Conservation (phyloP, 106 monocot species). For the Cymbidium sinense region DNA sequence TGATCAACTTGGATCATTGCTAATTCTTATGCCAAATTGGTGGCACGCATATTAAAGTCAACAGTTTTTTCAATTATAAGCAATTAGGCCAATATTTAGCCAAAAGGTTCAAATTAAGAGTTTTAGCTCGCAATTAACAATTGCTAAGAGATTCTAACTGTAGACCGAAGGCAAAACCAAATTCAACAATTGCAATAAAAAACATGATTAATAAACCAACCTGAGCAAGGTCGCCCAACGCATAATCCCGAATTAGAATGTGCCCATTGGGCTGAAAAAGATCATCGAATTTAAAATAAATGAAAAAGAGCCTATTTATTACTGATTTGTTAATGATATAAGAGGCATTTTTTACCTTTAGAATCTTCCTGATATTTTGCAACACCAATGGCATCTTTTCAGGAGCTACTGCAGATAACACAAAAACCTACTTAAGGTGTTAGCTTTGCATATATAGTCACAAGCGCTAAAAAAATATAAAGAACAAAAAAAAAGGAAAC, state of each 20-base stretch:
- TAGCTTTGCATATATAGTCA: conserved; percentile 22
- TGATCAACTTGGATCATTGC: too few relatives aligned
- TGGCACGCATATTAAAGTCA: not conserved
- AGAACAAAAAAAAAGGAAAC: not conserved
- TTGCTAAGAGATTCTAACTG: not conserved
- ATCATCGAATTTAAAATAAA: not conserved
- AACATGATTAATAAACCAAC: conserved; percentile 20
- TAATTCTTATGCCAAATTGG: not conserved
- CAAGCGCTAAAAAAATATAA: not conserved
- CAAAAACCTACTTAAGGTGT: conserved; percentile 91
- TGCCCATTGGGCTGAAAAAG: conserved; percentile 71
- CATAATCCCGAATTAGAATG: conserved; percentile 91
- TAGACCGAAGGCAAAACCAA: not conserved
- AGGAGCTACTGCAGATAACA: conserved; percentile 94
- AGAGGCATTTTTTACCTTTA: conserved; percentile 46
- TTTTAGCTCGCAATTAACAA: not conserved
- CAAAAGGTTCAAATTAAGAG: not conserved
- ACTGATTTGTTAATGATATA: not conserved
- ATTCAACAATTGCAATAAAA: not conserved
- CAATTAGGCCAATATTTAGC: not conserved
- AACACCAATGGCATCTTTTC: conserved; percentile 87
- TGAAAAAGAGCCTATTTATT: not conserved
- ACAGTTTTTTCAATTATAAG: not conserved
- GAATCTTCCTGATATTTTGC: conserved; percentile 71
- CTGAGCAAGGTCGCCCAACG: conserved; percentile 95